Base-by-base conservation (phyloP, 768 basidiomycete genomes). In the Tulasnella sp. region DNA sequence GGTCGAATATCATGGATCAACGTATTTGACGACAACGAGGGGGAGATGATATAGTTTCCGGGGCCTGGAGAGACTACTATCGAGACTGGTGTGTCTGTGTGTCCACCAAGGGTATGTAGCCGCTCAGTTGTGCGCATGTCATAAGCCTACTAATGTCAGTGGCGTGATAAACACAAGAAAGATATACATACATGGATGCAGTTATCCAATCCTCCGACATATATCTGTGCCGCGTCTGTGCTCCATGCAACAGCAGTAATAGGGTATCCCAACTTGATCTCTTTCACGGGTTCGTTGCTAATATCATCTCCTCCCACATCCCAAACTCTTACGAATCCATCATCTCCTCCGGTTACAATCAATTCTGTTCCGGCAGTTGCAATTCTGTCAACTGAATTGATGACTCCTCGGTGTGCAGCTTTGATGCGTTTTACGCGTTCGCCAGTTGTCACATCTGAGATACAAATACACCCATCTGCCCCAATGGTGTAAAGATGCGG, bases 201-300 rank as follows among this genome's bases (percentile, higher is more conserved):
- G 58, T 99, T 99, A 66, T 99, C 93, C 60, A 98, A 65, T 12
- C 86, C 90, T 4, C 83, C 92, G n/a, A 88, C 76, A 58, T 88
- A 99, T 29, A 95, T 73, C 53, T 77, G 83, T 53, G 83, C 74
- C 1, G 89, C 95, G 61, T 99, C 95, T 16, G 78, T 78, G 63
- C 84, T 83, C 91, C 86, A 98, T 58, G 81, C 83, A 0, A 92
- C 92, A 1, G 83, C 73, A 12, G 93, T 99, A 27, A 90, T 85
- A 0, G 95, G 92, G 61, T 85, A 90, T 4, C 87, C 87, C 15
- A 89, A 57, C 48, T 89, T 83, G 57, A 91, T 84, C 41, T 81
- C 79, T 9, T 81, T 80, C 13, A 95, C 78, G 15, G 83, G 71
- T 2, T 77, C 69, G 64, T 89, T 93, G 4, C 61, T 58, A 5